Evolutionary conservation across 495 filamentous ascomycete genomes (phyloP).

Genomic region (Penicillium ochrochloron): DNA sequence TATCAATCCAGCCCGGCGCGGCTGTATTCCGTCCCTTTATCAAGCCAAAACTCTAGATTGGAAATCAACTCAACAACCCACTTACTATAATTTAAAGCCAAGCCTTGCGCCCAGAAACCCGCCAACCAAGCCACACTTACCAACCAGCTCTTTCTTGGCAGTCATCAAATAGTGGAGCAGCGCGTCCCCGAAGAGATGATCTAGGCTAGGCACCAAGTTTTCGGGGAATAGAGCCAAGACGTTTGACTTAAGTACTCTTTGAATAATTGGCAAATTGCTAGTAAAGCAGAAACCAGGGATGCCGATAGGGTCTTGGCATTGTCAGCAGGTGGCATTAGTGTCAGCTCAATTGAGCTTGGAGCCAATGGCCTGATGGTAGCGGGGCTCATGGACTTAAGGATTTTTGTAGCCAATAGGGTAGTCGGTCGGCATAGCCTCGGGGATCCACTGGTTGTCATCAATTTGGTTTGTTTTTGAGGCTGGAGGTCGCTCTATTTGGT

Average conservation of each 20-base stretch:
- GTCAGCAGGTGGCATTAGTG: slow-evolving; percentile 11
- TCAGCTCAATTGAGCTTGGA: not conserved
- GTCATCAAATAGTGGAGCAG: slow-evolving; percentile 1
- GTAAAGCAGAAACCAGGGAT: not conserved
- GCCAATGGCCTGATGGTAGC: not conserved
- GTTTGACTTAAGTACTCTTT: not conserved
- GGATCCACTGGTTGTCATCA: slow-evolving; percentile 7
- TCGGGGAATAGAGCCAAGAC: not conserved
- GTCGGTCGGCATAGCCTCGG: not conserved
- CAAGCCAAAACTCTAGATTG: not conserved
- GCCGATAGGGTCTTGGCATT: not conserved
- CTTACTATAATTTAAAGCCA: not conserved
- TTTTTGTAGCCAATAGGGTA: not conserved
- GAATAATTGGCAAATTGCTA: not conserved
- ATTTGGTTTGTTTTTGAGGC: not conserved
- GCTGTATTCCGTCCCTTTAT: not conserved
- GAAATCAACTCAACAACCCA: not conserved
- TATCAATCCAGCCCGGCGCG: not conserved
- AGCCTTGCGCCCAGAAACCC: not conserved
- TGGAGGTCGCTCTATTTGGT: not conserved
- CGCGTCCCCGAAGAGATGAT: not conserved
- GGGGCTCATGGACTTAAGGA: slow-evolving; percentile 4
- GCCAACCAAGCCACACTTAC: not conserved
- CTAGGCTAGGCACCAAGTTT: slow-evolving; percentile 7
- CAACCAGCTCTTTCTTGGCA: not conserved